Conservation (phyloP, 1,139 yeast species). For the Blastobotrys elegans region DNA sequence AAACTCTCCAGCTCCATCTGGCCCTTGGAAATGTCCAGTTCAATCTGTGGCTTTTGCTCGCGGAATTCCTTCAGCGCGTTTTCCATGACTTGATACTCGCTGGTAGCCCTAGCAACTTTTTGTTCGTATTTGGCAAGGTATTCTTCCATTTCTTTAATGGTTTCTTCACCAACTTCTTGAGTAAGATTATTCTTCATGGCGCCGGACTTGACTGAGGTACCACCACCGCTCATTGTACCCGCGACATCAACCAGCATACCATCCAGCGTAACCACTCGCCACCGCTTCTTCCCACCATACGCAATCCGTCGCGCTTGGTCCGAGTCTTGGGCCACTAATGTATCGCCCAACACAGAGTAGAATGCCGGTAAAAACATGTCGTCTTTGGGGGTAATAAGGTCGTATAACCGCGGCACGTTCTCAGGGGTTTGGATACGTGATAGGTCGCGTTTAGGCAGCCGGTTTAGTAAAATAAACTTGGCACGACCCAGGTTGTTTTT, state of each 20-base stretch:
- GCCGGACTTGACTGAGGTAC: conserved; percentile 59
- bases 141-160: conserved; percentile 50
- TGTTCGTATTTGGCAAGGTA: conserved; percentile 55
- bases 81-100: conserved; percentile 56
- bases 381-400: conserved; percentile 65
- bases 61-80: conserved; percentile 51
- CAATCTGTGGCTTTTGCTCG: conserved; percentile 68
- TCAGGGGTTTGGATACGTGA: conserved; percentile 67
- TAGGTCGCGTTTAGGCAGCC: conserved; percentile 60
- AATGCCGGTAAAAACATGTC: conserved; percentile 78
- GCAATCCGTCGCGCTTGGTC: conserved; percentile 85
- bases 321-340: conserved; percentile 77
- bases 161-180: conserved; percentile 48
- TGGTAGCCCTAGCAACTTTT: conserved; percentile 48
- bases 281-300: conserved; percentile 63
- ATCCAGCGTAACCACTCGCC: conserved; percentile 86
- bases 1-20: conserved; percentile 64
- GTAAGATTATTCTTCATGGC: conserved; percentile 50
- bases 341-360: conserved; percentile 78
- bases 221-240: conserved; percentile 98
- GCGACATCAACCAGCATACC: conserved; percentile 93
- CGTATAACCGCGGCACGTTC: conserved; percentile 76
- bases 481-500: conserved; percentile 86
- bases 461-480: conserved; percentile 73
- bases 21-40: conserved; percentile 53